Base-by-base conservation (phyloP, 2,329 filamentous ascomycete genomes). In the Phaeoacremonium minimum region DNA sequence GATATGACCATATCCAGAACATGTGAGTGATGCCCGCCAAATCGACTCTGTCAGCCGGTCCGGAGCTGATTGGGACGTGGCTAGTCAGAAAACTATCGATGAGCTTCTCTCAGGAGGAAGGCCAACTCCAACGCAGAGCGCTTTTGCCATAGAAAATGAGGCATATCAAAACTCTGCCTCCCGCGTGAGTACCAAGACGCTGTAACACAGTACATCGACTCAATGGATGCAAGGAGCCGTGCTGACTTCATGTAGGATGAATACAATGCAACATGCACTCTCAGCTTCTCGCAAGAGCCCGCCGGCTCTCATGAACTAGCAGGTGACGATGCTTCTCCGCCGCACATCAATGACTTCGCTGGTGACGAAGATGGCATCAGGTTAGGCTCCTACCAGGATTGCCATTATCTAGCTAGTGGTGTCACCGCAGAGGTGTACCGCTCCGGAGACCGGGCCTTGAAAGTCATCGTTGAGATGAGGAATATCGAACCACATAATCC, bases 351-450 rank as follows among this genome's bases (percentile, higher is more conserved):
- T 18, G 32, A 35, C 14, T 28, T 41, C 4, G 37, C 38, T 15
- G 17, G 26, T 6, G 45, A 47, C 12, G 49, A 46, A 5, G 46
- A 54, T 3, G 69, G 67, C 8, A 56, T 71, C 29, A 56, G 57
- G 19, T 80, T 83, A 39, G 79, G 78, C 7, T 18, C 56, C 5
- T 81, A 80, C 45, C 30, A 45, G 14, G 59, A 69, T 41, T 84
- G 80, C 52, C 60, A 63, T 17, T 70, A 71, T 46, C 52, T 83
- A n/a, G 68, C 69, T 31, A 67, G 69, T 44, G 93, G 93, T 15
- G 68, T 91, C 11, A 93, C 88, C 43, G 93, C 91, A 14, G 78
- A 83, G 37, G 80, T 98, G 34, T 97, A 90, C 64, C 83, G 83
- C 49, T 80, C 80, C 28, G 63, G 57, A 15, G 49, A 63, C 35